Conservation (phyloP, 345 rosid species). For the Combretum micranthum region DNA sequence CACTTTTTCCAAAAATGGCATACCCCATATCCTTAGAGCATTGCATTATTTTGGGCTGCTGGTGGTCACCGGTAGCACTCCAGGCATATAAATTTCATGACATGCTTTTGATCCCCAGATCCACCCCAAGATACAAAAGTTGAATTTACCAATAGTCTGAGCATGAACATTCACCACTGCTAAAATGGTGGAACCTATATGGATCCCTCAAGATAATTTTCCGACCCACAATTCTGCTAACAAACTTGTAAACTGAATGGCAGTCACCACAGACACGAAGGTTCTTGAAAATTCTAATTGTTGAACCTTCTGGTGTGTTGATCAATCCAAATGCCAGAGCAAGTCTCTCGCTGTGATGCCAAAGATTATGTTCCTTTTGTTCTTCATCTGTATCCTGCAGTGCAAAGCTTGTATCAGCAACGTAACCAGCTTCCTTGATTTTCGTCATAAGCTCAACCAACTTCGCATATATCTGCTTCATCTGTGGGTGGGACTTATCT, state of each 20-base stretch:
- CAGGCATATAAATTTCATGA: too few relatives aligned
- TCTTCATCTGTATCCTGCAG: constrained; percentile 93
- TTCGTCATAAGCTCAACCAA: constrained; percentile 69
- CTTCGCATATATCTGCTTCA: constrained; percentile 50
- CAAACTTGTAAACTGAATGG: constrained; percentile 73
- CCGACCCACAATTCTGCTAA: constrained; percentile 40
- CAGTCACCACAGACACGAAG: constrained; percentile 86
- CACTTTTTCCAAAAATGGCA: too few relatives aligned
- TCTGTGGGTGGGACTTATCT: constrained; percentile 58
- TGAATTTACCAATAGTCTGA: constrained; percentile 55
- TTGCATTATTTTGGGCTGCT: too few relatives aligned
- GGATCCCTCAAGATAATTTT: constrained; percentile 67
- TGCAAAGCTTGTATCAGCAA: constrained; percentile 69
- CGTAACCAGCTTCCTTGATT: constrained; percentile 74
- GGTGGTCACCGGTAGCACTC: too few relatives aligned
- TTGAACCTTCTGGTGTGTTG: constrained; percentile 46
- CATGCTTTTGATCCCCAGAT: too few relatives aligned
- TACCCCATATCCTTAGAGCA: too few relatives aligned
- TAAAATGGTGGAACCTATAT: constrained; percentile 80
- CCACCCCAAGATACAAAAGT: neutral
- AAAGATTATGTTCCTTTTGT: constrained; percentile 80
- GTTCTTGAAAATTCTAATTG: constrained; percentile 69
- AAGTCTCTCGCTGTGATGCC: constrained; percentile 89
- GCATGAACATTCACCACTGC: constrained; percentile 69
- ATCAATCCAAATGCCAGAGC: constrained; percentile 77